Base-by-base conservation (phyloP, 805 yeast genomes). In the Metschnikowia hibisci region DNA sequence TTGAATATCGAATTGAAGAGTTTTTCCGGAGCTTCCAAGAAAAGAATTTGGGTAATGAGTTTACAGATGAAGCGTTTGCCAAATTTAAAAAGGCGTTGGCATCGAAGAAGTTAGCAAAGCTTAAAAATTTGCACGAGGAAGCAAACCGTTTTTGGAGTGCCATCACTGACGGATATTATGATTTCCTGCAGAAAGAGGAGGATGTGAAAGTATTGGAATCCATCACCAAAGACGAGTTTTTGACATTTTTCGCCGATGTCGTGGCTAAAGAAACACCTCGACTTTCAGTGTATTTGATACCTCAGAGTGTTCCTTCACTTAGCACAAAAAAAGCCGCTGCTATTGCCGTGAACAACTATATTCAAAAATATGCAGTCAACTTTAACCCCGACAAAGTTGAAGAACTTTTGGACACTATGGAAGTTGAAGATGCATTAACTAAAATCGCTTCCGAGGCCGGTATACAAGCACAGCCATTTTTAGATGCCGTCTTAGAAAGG, bases 81-180 rank as follows among this genome's bases (percentile, higher is more conserved):
- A 79, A 79, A 52, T 86, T 84, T 61, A 82, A 85, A 42, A 75
- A 74, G 41, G 84, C 96, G 1, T 73, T 90, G 46, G 66, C 81
- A 42, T 74, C 76, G 44, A 78, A 78, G 60, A 80, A 87, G 52
- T 63, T 78, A 32, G 86, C 85, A 55, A 86, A 84, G 54, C 71
- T 77, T 54, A 87, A 87, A 64, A 89, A 88, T 53, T 70, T 90
- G 64, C 67, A 70, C 42, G 96, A 91, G 59, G 98, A 93, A 63
- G 73, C 78, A 38, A 57, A 67, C 8, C 69, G 82, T 53, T 82
- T 78, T 61, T 81, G 88, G 78, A 70, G 75, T 42, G 73, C 79
- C 11, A 84, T 93, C 44, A 77, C 78, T 25, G 73, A 79, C 44
- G 96, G 96, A 5, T 84, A 71, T 62, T 90, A 84, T 57, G 87